These are phyloP conservation scores for Saccharum hybrid DNA, from an alignment of 202 grass and related monocot genomes.

Conservation along the genomic window DNA sequence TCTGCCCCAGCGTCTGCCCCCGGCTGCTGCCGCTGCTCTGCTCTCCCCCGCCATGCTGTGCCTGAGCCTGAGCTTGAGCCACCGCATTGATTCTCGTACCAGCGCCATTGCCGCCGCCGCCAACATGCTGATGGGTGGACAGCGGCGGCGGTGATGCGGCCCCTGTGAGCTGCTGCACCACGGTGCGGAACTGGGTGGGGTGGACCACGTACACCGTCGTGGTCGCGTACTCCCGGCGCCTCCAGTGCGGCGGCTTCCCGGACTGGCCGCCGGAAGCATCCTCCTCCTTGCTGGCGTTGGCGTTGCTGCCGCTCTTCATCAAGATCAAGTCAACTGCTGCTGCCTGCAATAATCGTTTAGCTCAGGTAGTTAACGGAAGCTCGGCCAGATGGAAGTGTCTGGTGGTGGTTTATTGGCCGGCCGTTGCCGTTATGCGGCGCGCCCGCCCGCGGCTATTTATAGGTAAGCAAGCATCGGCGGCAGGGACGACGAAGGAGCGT, in stretches of 20 bases:
- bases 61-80: too few relatives aligned
- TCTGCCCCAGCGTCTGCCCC: slow-evolving; percentile 43
- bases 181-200: slow-evolving; percentile 52
- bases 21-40: not conserved
- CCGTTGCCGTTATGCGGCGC: not conserved
- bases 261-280: not conserved
- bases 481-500: not conserved
- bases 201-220: slow-evolving; percentile 53
- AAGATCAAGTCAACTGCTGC: not conserved
- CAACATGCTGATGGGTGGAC: not conserved
- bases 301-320: slow-evolving; percentile 21
- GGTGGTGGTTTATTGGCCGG: not conserved
- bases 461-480: not conserved
- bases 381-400: too few relatives aligned
- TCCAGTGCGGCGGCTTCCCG: slow-evolving; percentile 42
- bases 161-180: slow-evolving; percentile 68
- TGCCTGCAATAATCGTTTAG: not conserved
- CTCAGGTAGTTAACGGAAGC: too few relatives aligned
- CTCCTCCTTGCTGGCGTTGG: not conserved
- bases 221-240: slow-evolving; percentile 29
- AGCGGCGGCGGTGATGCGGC: not conserved
- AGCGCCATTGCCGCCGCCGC: not conserved
- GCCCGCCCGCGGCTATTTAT: slow-evolving; percentile 12
- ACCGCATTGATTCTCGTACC: not conserved
- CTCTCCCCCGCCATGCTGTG: not conserved